Percentiles rank a stretch among this genome's conserved stretches.
These are phyloP conservation scores for Vaccinium myrtillus DNA, from an alignment of 148 eudicot species.

Conservation along the genomic window DNA sequence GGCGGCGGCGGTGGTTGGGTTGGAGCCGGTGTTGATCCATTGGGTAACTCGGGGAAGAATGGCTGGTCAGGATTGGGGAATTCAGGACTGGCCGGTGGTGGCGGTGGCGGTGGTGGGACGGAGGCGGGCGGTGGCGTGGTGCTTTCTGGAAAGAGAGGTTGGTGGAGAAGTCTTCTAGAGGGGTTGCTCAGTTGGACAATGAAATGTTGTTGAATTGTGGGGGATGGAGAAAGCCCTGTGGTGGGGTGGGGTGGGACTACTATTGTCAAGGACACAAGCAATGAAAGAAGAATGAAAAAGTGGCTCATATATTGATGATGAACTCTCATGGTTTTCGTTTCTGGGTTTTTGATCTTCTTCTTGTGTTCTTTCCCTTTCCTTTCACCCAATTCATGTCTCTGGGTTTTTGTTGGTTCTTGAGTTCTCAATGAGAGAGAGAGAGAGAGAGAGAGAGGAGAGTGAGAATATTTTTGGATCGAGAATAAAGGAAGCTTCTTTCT, in stretches of 20 bases:
- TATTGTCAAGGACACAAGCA: neutral
- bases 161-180: slow-evolving; percentile 70
- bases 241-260: slow-evolving; percentile 15
- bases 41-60: slow-evolving; percentile 82
- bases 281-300: slow-evolving; percentile 27
- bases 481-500: slow-evolving; percentile 34
- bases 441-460: neutral
- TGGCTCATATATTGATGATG: slow-evolving; percentile 6
- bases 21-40: slow-evolving; percentile 37
- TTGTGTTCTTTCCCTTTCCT: slow-evolving; percentile 7
- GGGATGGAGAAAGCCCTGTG: neutral
- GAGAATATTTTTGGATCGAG: neutral
- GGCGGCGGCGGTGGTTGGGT: slow-evolving; percentile 25
- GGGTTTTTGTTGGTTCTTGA: slow-evolving; percentile 7
- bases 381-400: slow-evolving; percentile 30
- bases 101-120: slow-evolving; percentile 31
- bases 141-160: slow-evolving; percentile 65
- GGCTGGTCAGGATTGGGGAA: slow-evolving; percentile 58
- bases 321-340: slow-evolving; percentile 25
- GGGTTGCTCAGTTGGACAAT: neutral
- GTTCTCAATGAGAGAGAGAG: neutral
- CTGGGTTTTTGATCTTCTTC: slow-evolving; percentile 14
- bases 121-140: slow-evolving; percentile 39
- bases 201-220: slow-evolving; percentile 16
- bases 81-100: slow-evolving; percentile 33